Evolutionary conservation across 495 filamentous ascomycete species (phyloP), one percentile per base, ranked within the genome.

Genomic region (Eremomyces bilateralis): DNA sequence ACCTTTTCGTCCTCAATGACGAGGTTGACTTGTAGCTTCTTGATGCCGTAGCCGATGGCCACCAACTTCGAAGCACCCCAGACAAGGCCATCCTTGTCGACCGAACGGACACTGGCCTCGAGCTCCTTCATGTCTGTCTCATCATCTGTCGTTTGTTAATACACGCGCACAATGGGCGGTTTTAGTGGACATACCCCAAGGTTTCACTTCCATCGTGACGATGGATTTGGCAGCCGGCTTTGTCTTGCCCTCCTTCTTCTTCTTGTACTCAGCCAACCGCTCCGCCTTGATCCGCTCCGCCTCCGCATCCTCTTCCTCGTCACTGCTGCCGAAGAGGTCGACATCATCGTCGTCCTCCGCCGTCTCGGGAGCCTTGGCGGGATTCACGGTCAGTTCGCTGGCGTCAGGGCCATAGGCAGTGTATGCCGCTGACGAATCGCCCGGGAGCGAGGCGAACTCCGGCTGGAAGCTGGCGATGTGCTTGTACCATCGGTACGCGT

Each of bases 1-100:
- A 97, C 55, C 67, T 95, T 95, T 36, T 95, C 88, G 53, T 97
- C 88, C 65, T 95, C 88, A 43, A 95, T 65, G 44, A 95, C 83
- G 41, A 94, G 55, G 71, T 78, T 95, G 69, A 97, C 90, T 69
- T 95, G 90, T 42, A 97, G 71, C 72, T 95, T 95, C 75, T 88
- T 93, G 66, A 97, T 91, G 62, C 90, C 90, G 69, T 83, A 97
- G 51, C 82, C 72, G 41, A 95, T 76, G 36, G 83, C 54, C 27
- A 91, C 76, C 40, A 92, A 61, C 65, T 85, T 83, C 53, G 77
- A 84, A 43, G 67, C 72, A 71, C 88, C 88, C 88, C 88, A 97
- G 29, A 88, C 75, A 37, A 97, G 75, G 58, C 88, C 88, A 42
- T 97, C 88, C 65, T 74, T 69, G 61, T 81, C 74, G 47, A 97